phyloP scores from a whole-genome alignment of 352 stramenopile genomes.

The Peronospora belbahrii region DNA sequence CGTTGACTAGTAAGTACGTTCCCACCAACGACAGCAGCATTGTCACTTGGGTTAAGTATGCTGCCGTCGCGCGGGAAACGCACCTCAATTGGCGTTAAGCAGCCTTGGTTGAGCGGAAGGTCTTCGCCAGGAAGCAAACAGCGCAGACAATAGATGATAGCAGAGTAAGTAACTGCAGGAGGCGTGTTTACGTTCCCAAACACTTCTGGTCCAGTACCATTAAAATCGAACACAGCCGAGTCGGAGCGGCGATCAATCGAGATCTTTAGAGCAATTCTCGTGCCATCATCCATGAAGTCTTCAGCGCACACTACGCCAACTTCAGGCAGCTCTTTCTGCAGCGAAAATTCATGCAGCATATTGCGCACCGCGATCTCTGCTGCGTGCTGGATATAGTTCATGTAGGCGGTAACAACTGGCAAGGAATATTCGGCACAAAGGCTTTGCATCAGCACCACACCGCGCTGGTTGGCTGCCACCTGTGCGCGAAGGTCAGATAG shows the following conservation, averaged over 20 bases:
- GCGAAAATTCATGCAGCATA: slow-evolving; percentile 94
- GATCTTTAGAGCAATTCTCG: slow-evolving; percentile 93
- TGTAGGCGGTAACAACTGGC: slow-evolving; percentile 94
- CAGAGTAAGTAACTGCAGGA: slow-evolving; percentile 96
- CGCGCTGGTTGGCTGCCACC: slow-evolving; percentile 96
- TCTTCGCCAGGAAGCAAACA: slow-evolving; percentile 91
- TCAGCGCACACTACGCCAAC: slow-evolving; percentile 87
- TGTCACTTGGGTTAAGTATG: slow-evolving; percentile 93
- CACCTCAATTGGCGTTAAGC: slow-evolving; percentile 94
- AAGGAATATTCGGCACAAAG: slow-evolving; percentile 94
- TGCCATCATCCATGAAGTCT: slow-evolving; percentile 99
- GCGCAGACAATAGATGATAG: slow-evolving; percentile 98
- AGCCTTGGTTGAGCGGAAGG: slow-evolving; percentile 96
- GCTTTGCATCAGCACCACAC: slow-evolving; percentile 92
- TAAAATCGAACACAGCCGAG: slow-evolving; percentile 96
- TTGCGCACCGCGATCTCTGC: slow-evolving; percentile 91
- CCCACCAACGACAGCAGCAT: slow-evolving; percentile 95
- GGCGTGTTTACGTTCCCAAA: slow-evolving; percentile 98
- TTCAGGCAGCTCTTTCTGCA: slow-evolving; percentile 59
- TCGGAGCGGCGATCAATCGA: slow-evolving; percentile 90
- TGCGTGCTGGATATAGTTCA: slow-evolving; percentile 96
- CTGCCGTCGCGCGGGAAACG: slow-evolving; percentile 89
- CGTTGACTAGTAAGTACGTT: slow-evolving; percentile 98
- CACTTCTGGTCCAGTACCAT: slow-evolving; percentile 94
- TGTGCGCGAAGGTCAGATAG: slow-evolving; percentile 96